Conservation (phyloP, 495 filamentous ascomycete genomes). For the Tuber calosporum region DNA sequence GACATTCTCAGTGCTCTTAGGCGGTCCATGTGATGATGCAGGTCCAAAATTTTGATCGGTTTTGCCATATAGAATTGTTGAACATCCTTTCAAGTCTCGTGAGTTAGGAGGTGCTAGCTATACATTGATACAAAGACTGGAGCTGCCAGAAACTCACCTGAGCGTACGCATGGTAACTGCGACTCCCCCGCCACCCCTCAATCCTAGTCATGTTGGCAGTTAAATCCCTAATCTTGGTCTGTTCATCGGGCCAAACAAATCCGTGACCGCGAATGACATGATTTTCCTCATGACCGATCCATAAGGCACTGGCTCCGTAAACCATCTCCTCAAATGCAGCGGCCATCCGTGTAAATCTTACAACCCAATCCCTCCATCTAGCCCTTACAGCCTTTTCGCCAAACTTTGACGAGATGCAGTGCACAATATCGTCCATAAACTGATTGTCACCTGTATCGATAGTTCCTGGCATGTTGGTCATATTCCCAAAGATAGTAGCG, state of each 20-base stretch:
- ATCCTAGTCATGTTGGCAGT: conserved; percentile 83
- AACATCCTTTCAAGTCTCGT: conserved; percentile 51
- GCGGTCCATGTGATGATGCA: conserved; percentile 86
- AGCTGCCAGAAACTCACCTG: conserved; percentile 50
- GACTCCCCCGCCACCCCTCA: conserved; percentile 89
- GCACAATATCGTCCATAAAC: conserved; percentile 80
- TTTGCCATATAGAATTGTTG: conserved; percentile 57
- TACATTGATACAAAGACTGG: conserved; percentile 10
- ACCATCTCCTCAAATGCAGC: conserved; percentile 93
- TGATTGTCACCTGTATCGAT: conserved; percentile 70
- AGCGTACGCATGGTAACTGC: conserved; percentile 91
- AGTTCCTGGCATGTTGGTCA: conserved; percentile 32
- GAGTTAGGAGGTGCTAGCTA: conserved; percentile 28
- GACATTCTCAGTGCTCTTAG: conserved; percentile 69
- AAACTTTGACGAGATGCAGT: conserved; percentile 73
- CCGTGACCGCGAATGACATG: conserved; percentile 73
- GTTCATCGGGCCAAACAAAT: conserved; percentile 86
- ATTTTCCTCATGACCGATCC: conserved; percentile 69
- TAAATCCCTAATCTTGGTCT: conserved; percentile 71
- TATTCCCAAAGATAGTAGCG: conserved; percentile 23
- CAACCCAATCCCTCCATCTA: conserved; percentile 84
- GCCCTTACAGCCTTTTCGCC: conserved; percentile 84
- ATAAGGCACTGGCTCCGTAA: conserved; percentile 83
- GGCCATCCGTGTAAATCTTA: conserved; percentile 82
- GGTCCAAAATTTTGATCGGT: conserved; percentile 74